Percentiles rank a stretch among this genome's conserved stretches.
These are phyloP conservation scores for Trypanosoma grayi DNA, from an alignment of 208 protist genomes.

Conservation along the genomic window DNA sequence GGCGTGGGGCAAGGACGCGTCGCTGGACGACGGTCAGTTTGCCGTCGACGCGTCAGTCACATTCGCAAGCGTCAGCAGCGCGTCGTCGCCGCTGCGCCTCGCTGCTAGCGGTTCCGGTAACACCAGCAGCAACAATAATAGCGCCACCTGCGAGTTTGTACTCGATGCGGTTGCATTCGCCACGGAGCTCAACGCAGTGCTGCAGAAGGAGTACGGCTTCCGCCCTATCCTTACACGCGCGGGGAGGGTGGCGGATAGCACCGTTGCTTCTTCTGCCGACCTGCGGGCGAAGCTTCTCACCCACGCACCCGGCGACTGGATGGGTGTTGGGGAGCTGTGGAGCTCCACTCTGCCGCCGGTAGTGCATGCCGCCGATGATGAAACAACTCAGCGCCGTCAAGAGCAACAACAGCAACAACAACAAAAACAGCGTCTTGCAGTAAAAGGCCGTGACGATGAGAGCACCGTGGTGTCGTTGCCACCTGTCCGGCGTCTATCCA, in stretches of 20 bases:
- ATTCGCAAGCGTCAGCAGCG: too few relatives aligned
- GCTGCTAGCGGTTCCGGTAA: not conserved
- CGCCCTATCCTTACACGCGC: slow-evolving; percentile 30
- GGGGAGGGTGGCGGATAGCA: slow-evolving; percentile 12
- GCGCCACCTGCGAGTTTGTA: slow-evolving; percentile 33
- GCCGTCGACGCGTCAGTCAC: not conserved
- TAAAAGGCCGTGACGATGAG: too few relatives aligned
- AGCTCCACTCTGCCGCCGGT: not conserved
- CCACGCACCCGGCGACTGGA: slow-evolving; percentile 37
- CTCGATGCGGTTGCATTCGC: slow-evolving; percentile 79
- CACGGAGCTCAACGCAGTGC: slow-evolving; percentile 62
- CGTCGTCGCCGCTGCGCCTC: too few relatives aligned
- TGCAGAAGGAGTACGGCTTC: slow-evolving; percentile 79
- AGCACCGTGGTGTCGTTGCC: too few relatives aligned
- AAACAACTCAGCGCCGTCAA: too few relatives aligned
- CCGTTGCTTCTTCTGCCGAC: slow-evolving; percentile 9
- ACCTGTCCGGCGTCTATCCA: too few relatives aligned
- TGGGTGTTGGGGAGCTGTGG: not conserved
- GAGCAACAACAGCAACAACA: not conserved
- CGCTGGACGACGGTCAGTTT: not conserved
- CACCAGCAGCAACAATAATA: not conserved
- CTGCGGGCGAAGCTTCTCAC: slow-evolving; percentile 25
- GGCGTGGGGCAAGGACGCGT: not conserved
- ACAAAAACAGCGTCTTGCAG: too few relatives aligned
- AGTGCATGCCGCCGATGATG: too few relatives aligned